These are phyloP conservation scores for Scleroderma bovista DNA, from an alignment of 768 basidiomycete species.

Conservation along the genomic window DNA sequence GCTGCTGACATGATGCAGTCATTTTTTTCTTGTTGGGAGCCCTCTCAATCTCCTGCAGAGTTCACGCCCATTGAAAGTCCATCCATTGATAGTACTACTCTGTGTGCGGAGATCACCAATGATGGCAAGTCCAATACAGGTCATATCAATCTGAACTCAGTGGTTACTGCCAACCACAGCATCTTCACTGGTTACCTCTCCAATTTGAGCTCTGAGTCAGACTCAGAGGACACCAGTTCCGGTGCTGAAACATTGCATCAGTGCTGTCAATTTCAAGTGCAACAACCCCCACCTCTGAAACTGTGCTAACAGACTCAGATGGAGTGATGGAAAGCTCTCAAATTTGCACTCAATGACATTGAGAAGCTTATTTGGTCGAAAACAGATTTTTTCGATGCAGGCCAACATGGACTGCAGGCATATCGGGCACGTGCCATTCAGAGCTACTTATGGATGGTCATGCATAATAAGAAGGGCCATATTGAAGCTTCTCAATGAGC, in stretches of 20 bases:
- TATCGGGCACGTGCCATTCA: constrained; percentile 23
- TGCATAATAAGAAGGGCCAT: constrained; percentile 16
- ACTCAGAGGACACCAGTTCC: too few species aligned
- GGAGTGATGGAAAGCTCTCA: neutral
- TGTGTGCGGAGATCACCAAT: too few species aligned
- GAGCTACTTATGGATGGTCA: constrained; percentile 25
- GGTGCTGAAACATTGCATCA: neutral
- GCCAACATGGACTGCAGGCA: constrained; percentile 25
- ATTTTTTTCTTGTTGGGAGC: neutral
- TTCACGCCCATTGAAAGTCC: too few species aligned
- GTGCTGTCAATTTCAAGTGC: too few species aligned
- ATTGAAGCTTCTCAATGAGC: constrained; percentile 22
- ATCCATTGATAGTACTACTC: too few species aligned
- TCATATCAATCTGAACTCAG: too few species aligned
- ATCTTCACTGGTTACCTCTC: constrained; percentile 2
- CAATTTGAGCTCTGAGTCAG: too few species aligned
- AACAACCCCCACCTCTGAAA: neutral
- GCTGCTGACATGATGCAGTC: neutral
- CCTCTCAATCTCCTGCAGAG: too few species aligned
- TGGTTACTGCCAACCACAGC: too few species aligned
- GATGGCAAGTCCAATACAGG: too few species aligned
- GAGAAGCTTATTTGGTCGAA: constrained; percentile 17
- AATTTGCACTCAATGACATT: constrained; percentile 5
- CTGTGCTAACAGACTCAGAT: neutral
- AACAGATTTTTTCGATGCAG: constrained; percentile 18